Percentiles rank a stretch among this genome's conserved stretches.
Evolutionary conservation across 2,329 filamentous ascomycete species (phyloP).

Genomic region (Aspergillus puulaauensis): DNA sequence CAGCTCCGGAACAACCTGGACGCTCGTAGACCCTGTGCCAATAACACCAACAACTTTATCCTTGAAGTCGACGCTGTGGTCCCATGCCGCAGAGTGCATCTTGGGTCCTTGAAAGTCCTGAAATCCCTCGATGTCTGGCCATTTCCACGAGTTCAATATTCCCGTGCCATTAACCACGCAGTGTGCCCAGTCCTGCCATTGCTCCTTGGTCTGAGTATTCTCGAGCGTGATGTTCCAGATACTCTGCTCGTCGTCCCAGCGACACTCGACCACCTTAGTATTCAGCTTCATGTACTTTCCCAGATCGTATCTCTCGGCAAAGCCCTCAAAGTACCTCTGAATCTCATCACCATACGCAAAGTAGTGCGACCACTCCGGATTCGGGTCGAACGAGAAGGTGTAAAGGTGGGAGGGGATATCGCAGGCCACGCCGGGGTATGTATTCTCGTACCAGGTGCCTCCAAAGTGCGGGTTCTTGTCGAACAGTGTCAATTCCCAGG

Average conservation of each 20-base stretch:
- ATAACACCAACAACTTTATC: conserved; percentile 29
- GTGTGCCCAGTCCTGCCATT: not conserved
- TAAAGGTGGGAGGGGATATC: conserved; percentile 14
- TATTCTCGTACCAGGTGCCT: conserved; percentile 7
- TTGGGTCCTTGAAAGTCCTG: conserved; percentile 43
- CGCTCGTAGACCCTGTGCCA: conserved; percentile 30
- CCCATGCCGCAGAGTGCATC: conserved; percentile 42
- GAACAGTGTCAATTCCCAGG: not conserved
- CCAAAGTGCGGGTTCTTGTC: conserved; percentile 4
- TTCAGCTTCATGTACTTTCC: conserved; percentile 21
- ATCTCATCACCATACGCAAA: conserved; percentile 19
- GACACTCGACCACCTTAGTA: conserved; percentile 10
- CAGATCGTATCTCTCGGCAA: conserved; percentile 20
- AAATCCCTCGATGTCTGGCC: conserved; percentile 45
- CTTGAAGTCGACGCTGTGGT: conserved; percentile 24
- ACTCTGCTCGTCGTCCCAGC: conserved; percentile 8
- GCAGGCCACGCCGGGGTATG: conserved; percentile 5
- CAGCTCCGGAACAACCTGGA: conserved; percentile 33
- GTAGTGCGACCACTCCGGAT: conserved; percentile 23
- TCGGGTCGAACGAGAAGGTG: conserved; percentile 13
- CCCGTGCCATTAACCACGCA: conserved; percentile 24
- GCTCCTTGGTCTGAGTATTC: conserved; percentile 8
- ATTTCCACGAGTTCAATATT: conserved; percentile 37
- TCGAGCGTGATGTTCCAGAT: conserved; percentile 17
- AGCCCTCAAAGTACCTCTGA: conserved; percentile 15